These are phyloP conservation scores for Ceraceosorus guamensis DNA, from an alignment of 1,284 basidiomycete genomes.

Conservation along the genomic window DNA sequence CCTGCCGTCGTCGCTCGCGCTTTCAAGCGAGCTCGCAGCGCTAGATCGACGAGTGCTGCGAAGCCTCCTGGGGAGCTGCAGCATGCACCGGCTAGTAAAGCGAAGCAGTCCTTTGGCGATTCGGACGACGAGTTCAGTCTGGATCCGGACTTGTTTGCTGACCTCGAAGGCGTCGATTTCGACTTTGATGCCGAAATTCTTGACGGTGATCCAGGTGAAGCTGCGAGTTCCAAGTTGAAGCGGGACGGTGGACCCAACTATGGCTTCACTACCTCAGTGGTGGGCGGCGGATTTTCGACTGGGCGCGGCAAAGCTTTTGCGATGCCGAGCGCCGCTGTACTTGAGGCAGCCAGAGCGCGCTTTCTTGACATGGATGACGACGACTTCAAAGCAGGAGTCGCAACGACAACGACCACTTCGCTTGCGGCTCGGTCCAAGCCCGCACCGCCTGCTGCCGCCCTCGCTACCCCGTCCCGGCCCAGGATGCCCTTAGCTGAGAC, in stretches of 20 bases:
- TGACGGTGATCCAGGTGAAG: too few species aligned
- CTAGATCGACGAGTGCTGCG: not conserved
- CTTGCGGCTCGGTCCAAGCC: too few species aligned
- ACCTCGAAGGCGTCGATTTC: not conserved
- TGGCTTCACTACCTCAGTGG: not conserved
- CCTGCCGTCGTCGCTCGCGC: not conserved
- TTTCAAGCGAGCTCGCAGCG: not conserved
- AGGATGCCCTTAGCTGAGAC: too few species aligned
- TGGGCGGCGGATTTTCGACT: constrained; percentile 15
- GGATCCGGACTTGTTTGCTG: not conserved
- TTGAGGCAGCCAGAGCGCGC: constrained; percentile 14
- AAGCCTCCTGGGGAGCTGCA: too few species aligned
- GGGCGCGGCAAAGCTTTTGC: constrained; percentile 10
- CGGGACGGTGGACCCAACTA: not conserved
- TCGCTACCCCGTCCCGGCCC: too few species aligned
- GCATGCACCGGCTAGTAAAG: not conserved
- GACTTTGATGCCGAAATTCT: not conserved
- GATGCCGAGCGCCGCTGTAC: constrained; percentile 17
- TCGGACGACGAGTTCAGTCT: constrained; percentile 4
- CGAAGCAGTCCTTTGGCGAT: not conserved
- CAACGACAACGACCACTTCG: too few species aligned
- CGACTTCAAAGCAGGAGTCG: not conserved
- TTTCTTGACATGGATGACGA: constrained; percentile 15
- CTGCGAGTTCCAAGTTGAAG: not conserved
- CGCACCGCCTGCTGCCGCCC: too few species aligned